phyloP scores from a whole-genome alignment of 192 early-diverging fungal species.

The Coemansia sp. region DNA sequence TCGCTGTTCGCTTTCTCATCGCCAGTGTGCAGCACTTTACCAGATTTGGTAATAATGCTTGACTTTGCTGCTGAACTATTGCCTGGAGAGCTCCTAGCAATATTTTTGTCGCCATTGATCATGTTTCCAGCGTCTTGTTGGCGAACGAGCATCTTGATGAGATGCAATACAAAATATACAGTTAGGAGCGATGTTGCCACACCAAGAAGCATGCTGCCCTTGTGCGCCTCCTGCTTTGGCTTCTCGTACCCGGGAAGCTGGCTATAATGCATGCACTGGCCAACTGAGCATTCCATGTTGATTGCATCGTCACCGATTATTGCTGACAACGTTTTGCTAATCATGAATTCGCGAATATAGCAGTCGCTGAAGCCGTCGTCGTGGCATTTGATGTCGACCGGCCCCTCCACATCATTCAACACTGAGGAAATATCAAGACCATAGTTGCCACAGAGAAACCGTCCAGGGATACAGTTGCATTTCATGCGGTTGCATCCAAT shows the following conservation, averaged over 20 bases:
- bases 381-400: conserved; percentile 68
- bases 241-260: conserved; percentile 76
- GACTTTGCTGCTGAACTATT: background rate
- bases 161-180: conserved; percentile 32
- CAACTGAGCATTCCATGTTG: conserved; percentile 72
- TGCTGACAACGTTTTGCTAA: conserved; percentile 38
- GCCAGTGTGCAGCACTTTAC: background rate
- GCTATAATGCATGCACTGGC: conserved; percentile 86
- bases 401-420: conserved; percentile 76
- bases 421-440: conserved; percentile 82
- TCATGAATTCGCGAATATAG: conserved; percentile 60
- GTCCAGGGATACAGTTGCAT: conserved; percentile 76
- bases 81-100: too few relatives aligned
- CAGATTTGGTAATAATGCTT: background rate
- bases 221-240: conserved; percentile 24
- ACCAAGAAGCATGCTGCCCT: conserved; percentile 36
- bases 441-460: conserved; percentile 83
- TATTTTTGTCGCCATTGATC: background rate
- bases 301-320: conserved; percentile 86
- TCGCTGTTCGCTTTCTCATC: conserved; percentile 4
- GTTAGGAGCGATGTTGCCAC: conserved; percentile 45
- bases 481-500: conserved; percentile 75
- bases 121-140: background rate
- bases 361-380: conserved; percentile 81
- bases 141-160: conserved; percentile 33